Evolutionary conservation across 2,329 filamentous ascomycete species (phyloP), one percentile per base, ranked within the genome.

Genomic region (Trichothecium sympodiale): DNA sequence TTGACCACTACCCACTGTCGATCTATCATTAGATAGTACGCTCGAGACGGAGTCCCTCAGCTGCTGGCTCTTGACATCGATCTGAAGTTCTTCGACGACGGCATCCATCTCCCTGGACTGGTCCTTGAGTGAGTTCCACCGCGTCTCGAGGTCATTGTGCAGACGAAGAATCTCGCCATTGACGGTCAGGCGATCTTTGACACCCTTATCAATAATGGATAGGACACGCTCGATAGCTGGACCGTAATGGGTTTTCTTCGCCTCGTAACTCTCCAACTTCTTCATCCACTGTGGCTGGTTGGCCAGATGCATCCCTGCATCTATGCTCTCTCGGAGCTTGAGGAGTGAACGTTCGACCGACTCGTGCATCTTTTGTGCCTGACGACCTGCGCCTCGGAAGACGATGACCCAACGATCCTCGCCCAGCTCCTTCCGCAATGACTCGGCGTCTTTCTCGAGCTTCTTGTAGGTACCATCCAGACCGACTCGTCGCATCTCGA

Each of bases 341-440:
- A 67, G 60, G 39, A 93, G 76, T 53, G 87, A 94, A 43, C 89
- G 74, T 52, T 93, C 84, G 16, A 96, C 85, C 4, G 88, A 95
- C 46, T 94, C 86, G 53, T 86, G 89, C 87, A 98, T 94, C 63
- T 94, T 94, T 46, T 91, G 77, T 4, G 91, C 89, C 58, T 95
- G 87, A 38, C 82, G 74, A 12, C 87, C 88, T 13, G 91, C 91
- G 44, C 91, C 89, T 38, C 89, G 77, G 63, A 98, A 98, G 26
- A 96, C 88, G 36, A 93, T 71, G 30, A 98, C 80, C 91, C 91
- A 98, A 38, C 87, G 80, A 52, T 98, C 91, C 55, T 98, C 91
- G 18, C 87, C 87, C 4, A 98, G 67, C 55, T 98, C 91, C 53
- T 87, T 83, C 43, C 88, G 74, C 32, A 98, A 60, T 2, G 83